Evolutionary conservation across 2,329 filamentous ascomycete species (phyloP).

Genomic region (Sphaceloma murrayae): DNA sequence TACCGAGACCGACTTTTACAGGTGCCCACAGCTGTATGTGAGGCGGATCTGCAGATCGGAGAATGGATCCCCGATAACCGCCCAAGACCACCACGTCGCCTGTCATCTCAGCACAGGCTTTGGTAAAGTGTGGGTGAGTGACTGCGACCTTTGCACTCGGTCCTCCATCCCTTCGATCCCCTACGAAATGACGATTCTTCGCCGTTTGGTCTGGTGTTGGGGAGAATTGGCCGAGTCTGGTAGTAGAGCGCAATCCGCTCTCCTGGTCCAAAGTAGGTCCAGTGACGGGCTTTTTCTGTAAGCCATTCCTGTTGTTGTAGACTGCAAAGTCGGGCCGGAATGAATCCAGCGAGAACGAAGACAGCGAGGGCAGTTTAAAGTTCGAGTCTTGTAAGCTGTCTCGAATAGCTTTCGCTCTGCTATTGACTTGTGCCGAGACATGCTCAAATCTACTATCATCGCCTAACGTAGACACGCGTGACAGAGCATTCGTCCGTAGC

Average conservation of each 20-base stretch:
- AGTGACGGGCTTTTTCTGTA: not conserved
- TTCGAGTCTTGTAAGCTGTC: slow-evolving; percentile 80
- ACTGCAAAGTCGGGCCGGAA: slow-evolving; percentile 33
- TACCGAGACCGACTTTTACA: slow-evolving; percentile 82
- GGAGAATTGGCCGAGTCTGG: not conserved
- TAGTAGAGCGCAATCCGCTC: not conserved
- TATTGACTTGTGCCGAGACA: slow-evolving; percentile 77
- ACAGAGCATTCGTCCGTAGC: slow-evolving; percentile 60
- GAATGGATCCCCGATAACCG: slow-evolving; percentile 81
- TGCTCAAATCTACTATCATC: slow-evolving; percentile 74
- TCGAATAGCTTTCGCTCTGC: slow-evolving; percentile 77
- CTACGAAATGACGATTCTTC: slow-evolving; percentile 1
- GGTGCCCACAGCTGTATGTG: slow-evolving; percentile 90
- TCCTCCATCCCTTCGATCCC: slow-evolving; percentile 12
- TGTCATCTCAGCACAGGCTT: slow-evolving; percentile 57
- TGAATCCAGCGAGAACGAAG: slow-evolving; percentile 42
- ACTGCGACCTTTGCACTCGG: slow-evolving; percentile 24
- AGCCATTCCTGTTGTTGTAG: not conserved
- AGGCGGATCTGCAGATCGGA: slow-evolving; percentile 71
- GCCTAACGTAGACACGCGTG: slow-evolving; percentile 70
- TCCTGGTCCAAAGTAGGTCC: not conserved
- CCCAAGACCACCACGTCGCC: slow-evolving; percentile 84
- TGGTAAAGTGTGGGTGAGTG: slow-evolving; percentile 43
- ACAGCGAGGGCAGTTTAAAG: slow-evolving; percentile 49
- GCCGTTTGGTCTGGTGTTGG: slow-evolving; percentile 8